Conservation (phyloP, 345 rosid species). For the Gossypium stocksii region DNA sequence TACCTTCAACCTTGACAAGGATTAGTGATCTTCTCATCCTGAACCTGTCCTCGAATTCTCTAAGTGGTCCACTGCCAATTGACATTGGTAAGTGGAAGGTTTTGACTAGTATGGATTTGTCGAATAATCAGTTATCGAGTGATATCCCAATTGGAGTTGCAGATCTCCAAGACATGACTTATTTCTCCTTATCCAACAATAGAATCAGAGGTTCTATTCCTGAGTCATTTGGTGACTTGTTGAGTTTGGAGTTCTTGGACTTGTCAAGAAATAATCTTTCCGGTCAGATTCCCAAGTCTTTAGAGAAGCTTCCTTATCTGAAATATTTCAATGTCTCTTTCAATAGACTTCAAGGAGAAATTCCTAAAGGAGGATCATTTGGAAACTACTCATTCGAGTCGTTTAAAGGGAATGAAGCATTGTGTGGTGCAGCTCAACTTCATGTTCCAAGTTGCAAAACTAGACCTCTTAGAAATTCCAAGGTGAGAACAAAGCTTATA, state of each 20-base stretch:
- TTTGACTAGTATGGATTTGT: slow-evolving; percentile 11
- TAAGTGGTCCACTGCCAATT: slow-evolving; percentile 3
- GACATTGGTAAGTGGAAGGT: slow-evolving; percentile 20
- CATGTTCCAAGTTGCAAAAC: slow-evolving; percentile 6
- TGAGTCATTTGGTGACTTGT: not conserved
- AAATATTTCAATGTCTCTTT: slow-evolving; percentile 18
- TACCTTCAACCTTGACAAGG: slow-evolving; percentile 22
- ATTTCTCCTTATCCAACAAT: slow-evolving; percentile 15
- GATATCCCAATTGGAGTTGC: slow-evolving; percentile 12
- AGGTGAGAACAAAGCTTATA: not conserved
- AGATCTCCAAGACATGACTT: not conserved
- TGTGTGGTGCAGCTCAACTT: slow-evolving; percentile 13
- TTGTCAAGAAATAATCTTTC: slow-evolving; percentile 21
- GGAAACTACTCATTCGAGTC: slow-evolving; percentile 11
- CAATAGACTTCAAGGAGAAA: slow-evolving; percentile 19
- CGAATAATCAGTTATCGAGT: slow-evolving; percentile 16
- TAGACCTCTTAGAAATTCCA: not conserved
- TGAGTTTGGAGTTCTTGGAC: slow-evolving; percentile 21
- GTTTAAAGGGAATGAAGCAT: slow-evolving; percentile 12
- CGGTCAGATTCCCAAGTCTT: slow-evolving; percentile 18
- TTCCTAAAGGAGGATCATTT: slow-evolving; percentile 18
- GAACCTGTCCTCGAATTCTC: slow-evolving; percentile 21
- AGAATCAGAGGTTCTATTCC: slow-evolving; percentile 21
- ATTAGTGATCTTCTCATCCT: not conserved
- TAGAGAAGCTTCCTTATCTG: slow-evolving; percentile 4